Base-by-base conservation (phyloP, 2,329 filamentous ascomycete species). In the Calonectria hawksworthii region DNA sequence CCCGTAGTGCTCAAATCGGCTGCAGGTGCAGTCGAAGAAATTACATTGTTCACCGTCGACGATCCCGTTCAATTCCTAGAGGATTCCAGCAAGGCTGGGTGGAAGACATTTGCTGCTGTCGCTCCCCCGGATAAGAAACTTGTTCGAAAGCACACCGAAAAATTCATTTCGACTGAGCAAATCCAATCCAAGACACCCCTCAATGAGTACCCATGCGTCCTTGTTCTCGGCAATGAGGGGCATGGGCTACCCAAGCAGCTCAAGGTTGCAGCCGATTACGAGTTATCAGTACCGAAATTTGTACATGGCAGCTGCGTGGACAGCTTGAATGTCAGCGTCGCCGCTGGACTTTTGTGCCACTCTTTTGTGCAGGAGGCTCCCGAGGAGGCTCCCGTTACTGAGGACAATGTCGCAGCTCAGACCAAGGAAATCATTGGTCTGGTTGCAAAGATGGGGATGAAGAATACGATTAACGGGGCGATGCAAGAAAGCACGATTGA, bases 251-350 rank as follows among this genome's bases (percentile, higher is more conserved):
- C 90, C n/a, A 87, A 88, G 68, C 88, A 90, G 72, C 85, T 97
- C 74, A 91, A 91, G 78, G 91, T 90, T 52, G 89, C 91, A 72
- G 93, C 94, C 0, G 92, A 98, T 78, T 88, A 87, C 36, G 88
- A 93, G 78, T 80, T 93, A 6, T 91, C 93, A 9, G 95, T 99
- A 69, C 89, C 89, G 77, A 90, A 83, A 83, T 90, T 84, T 77
- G 89, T 84, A 52, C 86, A 82, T 76, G 87, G 80, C 83, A 90
- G 81, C 83, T 92, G 78, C 83, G 92, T 99, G 3, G 96, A 99
- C 84, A 98, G 96, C 84, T 86, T 99, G 83, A 99, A 99, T 83
- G 97, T 99, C 50, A 95, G 95, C 82, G 96, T 98, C 26, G 96
- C 97, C 1, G 92, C 95, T 9, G 95, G 92, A 1, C 86, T 99